Evolutionary conservation across 2,329 filamentous ascomycete genomes (phyloP).

Genomic region (Fusarium falciforme): DNA sequence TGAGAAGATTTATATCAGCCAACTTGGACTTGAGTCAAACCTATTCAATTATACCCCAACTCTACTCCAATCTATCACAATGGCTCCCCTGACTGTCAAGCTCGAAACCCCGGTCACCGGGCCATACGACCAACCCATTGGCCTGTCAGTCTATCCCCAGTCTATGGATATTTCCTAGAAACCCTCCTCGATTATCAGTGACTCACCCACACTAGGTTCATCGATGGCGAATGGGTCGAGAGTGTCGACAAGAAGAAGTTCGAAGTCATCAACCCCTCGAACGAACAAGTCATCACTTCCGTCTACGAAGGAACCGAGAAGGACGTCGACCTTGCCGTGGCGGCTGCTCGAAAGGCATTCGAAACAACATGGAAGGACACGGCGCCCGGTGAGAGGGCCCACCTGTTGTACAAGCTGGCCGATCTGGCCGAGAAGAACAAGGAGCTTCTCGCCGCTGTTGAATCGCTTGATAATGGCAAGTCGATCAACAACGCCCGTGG

Average conservation of each 20-base stretch:
- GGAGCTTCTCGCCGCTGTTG: slow-evolving; percentile 82
- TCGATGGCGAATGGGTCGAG: slow-evolving; percentile 89
- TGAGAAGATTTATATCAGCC: background rate
- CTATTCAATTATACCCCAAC: background rate
- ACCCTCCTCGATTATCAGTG: background rate
- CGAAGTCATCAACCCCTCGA: slow-evolving; percentile 89
- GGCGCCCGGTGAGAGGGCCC: slow-evolving; percentile 77
- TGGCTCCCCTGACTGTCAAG: background rate
- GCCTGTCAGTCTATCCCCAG: background rate
- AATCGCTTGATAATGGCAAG: slow-evolving; percentile 92
- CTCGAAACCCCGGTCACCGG: background rate
- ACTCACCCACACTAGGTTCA: slow-evolving; percentile 62
- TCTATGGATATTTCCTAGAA: background rate
- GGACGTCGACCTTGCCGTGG: slow-evolving; percentile 83
- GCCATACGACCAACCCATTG: background rate
- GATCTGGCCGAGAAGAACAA: slow-evolving; percentile 82
- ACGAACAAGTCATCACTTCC: slow-evolving; percentile 85
- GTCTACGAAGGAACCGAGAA: slow-evolving; percentile 90
- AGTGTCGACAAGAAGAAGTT: slow-evolving; percentile 89
- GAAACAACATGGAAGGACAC: slow-evolving; percentile 76
- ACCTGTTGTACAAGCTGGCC: slow-evolving; percentile 79
- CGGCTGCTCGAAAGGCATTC: slow-evolving; percentile 87
- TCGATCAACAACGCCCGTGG: slow-evolving; percentile 79
- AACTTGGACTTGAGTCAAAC: background rate
- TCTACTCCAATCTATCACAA: background rate